Base-by-base conservation (phyloP, 495 filamentous ascomycete species). In the Tuber microsphaerosporum region DNA sequence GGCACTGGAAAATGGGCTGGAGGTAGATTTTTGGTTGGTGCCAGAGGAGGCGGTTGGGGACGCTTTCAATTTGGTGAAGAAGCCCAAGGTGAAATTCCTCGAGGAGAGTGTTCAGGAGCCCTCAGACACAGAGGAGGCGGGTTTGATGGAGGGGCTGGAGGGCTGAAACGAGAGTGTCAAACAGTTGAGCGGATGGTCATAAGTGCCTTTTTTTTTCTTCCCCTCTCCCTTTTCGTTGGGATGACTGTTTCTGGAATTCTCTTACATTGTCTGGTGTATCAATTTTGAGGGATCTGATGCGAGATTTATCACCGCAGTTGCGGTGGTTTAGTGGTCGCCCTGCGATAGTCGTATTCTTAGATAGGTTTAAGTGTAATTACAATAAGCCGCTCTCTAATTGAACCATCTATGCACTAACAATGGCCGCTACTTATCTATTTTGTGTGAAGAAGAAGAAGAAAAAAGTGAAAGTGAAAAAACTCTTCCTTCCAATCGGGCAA, bases 1-100 rank as follows among this genome's bases (percentile, higher is more conserved):
- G 22, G 70, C 71, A 26, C 48, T 79, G 2, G 76, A 79, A 22
- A 70, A 79, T 45, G 77, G 70, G 26, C 5, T 79, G 19, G 76
- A 79, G 45, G 77, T 79, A 31, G 56, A 46, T 31, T 70, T 79
- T 44, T 79, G 76, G 77, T 37, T 79, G 10, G 70, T 79, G 26
- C 61, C 19, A 2, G 2, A n/a, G 3, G 76, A 79, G n/a, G 77
- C 69, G 2, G 41, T 79, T 7, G 43, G 12, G 45, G 77, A 71
- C 19, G 77, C 77, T 10, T 43, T 61, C 41, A 46, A 26, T 19
- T 73, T 79, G 76, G 73, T 69, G 8, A 42, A 19, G 43, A 41
- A 39, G 17, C 2, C 46, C 6, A 61, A n/a, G 9, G 51, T 4
- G n/a, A 1, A 1, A 14, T 3, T 61, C 51, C 10, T 14, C 10